Conservation (phyloP, 176 grass and related monocot genomes). For the Lolium multiflorum region DNA sequence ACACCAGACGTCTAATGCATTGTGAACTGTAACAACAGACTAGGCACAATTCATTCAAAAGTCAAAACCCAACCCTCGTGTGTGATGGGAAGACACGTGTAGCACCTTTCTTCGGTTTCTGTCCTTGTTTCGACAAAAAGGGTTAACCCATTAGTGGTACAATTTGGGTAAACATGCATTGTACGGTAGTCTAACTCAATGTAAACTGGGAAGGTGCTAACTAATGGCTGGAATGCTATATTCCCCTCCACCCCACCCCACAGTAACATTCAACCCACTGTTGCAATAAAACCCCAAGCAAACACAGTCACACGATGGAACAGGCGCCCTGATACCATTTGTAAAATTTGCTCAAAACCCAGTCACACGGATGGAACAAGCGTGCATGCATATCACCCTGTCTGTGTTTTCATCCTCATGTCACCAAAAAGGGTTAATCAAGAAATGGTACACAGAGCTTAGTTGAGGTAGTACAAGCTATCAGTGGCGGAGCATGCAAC, state of each 20-base stretch:
- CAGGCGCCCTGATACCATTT: not conserved
- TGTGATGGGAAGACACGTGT: not conserved
- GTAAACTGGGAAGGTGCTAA: not conserved
- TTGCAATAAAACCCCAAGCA: not conserved
- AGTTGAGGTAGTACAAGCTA: not conserved
- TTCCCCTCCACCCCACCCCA: not conserved
- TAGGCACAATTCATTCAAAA: not conserved
- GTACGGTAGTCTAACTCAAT: not conserved
- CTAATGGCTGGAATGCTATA: too few relatives aligned
- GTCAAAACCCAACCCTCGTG: not conserved
- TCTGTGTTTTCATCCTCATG: not conserved
- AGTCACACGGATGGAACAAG: not conserved
- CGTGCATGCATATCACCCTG: not conserved
- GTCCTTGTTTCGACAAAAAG: not conserved
- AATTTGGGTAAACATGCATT: not conserved
- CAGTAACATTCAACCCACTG: not conserved
- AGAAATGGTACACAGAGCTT: not conserved
- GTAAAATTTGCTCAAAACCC: not conserved
- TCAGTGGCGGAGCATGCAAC: not conserved
- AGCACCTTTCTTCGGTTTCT: not conserved
- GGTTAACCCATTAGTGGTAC: not conserved
- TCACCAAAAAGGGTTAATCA: not conserved
- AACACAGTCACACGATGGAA: not conserved
- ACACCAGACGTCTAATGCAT: not conserved
- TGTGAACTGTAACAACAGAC: not conserved